Evolutionary conservation across 768 basidiomycete genomes (phyloP).

Genomic region (Lentinula boryana): DNA sequence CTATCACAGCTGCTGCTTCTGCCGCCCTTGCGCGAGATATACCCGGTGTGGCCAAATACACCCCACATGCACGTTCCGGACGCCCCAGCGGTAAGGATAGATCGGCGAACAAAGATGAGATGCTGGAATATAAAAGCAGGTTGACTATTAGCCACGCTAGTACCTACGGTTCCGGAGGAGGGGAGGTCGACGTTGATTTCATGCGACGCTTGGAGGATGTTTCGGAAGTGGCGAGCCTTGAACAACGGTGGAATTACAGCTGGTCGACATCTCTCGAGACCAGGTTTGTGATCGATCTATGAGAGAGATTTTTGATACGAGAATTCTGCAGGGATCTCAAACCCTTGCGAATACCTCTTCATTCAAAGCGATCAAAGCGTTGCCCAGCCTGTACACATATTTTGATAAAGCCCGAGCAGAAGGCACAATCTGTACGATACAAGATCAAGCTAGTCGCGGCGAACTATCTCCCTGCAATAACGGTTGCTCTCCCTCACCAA

Average conservation of each 20-base stretch:
- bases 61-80: slow-evolving; percentile 46
- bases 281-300: slow-evolving; percentile 40
- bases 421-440: slow-evolving; percentile 88
- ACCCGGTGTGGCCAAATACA: slow-evolving; percentile 76
- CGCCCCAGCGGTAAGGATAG: slow-evolving; percentile 54
- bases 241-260: slow-evolving; percentile 77
- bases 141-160: slow-evolving; percentile 57
- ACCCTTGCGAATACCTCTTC: slow-evolving; percentile 87
- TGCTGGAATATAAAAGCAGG: slow-evolving; percentile 70
- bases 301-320: background rate
- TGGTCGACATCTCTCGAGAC: slow-evolving; percentile 67
- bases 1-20: slow-evolving; percentile 85
- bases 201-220: slow-evolving; percentile 58
- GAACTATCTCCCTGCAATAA: slow-evolving; percentile 88
- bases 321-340: slow-evolving; percentile 57
- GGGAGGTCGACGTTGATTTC: slow-evolving; percentile 66
- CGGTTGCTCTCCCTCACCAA: slow-evolving; percentile 60
- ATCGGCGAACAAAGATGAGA: slow-evolving; percentile 67
- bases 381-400: slow-evolving; percentile 94
- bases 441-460: slow-evolving; percentile 97
- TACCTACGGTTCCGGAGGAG: slow-evolving; percentile 49
- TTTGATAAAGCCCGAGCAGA: slow-evolving; percentile 97
- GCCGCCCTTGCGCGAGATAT: slow-evolving; percentile 86
- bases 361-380: slow-evolving; percentile 92
- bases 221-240: slow-evolving; percentile 61